Evolutionary conservation across 495 filamentous ascomycete species (phyloP), one percentile per base, ranked within the genome.

Genomic region (Podospora pseudopauciseta): DNA sequence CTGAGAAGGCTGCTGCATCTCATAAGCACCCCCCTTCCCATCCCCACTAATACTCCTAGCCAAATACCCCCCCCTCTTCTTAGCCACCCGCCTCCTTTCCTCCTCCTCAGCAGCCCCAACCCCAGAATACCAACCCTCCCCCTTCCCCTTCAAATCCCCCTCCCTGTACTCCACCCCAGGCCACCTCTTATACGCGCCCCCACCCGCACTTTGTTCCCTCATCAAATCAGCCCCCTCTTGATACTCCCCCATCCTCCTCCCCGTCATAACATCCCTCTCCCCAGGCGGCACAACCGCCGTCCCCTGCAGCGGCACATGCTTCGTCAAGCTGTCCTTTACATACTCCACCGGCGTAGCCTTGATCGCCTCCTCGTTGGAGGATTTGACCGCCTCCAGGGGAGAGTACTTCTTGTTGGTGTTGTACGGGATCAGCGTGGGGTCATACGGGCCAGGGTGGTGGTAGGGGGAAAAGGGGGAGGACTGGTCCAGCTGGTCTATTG

Each of bases 371-470:
- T 84, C 80, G 78, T 95, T 97, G 18, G 88, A 88, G 13, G 86
- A 81, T 65, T 79, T 80, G 4, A 97, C 84, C 5, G 95, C 96
- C 39, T 91, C 92, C 16, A 98, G 76, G 0, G 95, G 95, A 80
- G 91, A 74, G 71, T 76, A 82, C 64, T 83, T 79, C 73, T 77
- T 82, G 71, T 86, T 77, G n/a, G 76, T 79, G 77, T 97, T 97
- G 23, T 91, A 81, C 28, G 91, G 85, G 5, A 88, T 78, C 59
- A 91, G 83, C 4, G 91, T 90, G 0, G 95, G 92, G 76, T 99
- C 95, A 70, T 91, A 99, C 0, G 95, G 95, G 0, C 95, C 95
- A 66, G 91, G 91, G 71, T 99, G 95, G 75, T 99, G 95, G 73
- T 96, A 98, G 2, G 82, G 78, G 3, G 82, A 83, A 7, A 71